Evolutionary conservation across 2,329 filamentous ascomycete species (phyloP).

Genomic region (Botrytis porri): DNA sequence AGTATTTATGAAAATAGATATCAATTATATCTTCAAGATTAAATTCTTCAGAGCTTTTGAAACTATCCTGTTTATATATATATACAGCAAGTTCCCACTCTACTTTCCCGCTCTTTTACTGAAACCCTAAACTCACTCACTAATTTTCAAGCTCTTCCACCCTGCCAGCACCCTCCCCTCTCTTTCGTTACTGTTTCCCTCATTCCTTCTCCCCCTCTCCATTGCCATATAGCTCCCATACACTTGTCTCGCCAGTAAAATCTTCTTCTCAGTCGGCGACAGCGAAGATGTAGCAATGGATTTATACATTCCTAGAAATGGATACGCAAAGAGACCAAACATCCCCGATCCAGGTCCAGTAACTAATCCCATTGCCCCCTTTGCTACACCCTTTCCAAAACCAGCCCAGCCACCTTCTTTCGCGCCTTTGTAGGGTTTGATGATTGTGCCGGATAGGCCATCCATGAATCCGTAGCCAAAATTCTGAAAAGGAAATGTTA

Average conservation of each 20-base stretch:
- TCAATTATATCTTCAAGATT: no score
- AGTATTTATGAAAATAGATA: no score
- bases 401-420: conserved; percentile 20
- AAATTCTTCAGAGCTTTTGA: no score
- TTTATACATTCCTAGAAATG: conserved; percentile 21
- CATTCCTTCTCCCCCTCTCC: not conserved
- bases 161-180: not conserved
- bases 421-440: conserved; percentile 20
- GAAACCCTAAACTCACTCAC: not conserved
- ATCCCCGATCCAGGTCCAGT: conserved; percentile 18
- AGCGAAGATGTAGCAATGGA: conserved; percentile 16
- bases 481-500: not conserved
- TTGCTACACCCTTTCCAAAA: conserved; percentile 18
- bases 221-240: not conserved
- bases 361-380: conserved; percentile 14
- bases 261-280: not conserved
- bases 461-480: conserved; percentile 21
- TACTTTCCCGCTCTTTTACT: not conserved
- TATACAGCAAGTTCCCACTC: not conserved
- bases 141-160: not conserved
- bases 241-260: not conserved
- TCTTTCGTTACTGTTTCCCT: not conserved
- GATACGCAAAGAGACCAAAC: conserved; percentile 20
- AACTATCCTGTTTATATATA: no score
- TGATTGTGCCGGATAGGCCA: conserved; percentile 16